Base-by-base conservation (phyloP, 148 eudicot genomes). In the Arctostaphylos glauca region DNA sequence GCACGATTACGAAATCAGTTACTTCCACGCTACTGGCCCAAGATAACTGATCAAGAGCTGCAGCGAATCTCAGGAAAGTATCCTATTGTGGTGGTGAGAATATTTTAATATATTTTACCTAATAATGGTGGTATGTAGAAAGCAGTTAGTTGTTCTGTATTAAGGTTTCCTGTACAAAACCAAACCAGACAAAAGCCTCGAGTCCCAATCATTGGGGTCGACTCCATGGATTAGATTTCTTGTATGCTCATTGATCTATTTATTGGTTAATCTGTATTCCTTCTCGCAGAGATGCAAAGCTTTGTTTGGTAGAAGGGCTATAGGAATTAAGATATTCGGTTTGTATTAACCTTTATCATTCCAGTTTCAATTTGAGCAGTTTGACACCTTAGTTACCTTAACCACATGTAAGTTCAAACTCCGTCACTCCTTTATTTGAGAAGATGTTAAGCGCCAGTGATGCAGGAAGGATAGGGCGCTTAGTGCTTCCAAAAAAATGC, bases 371-470 rank as follows among this genome's bases (percentile, higher is more conserved):
- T 31, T 58, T 50, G 50, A 83, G 53, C 82, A 72, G 59, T 62
- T 83, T 71, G 21, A 21, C 49, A 44, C 48, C 44, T 73, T 58
- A 75, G 80, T 15, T 14, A 85, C 94, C 93, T 92, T 94, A 84
- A 92, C 93, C 23, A 46, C 62, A 25, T 62, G 7, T 62, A 78
- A 92, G 95, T 87, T 84, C 93, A 74, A 87, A 87, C 4, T 84
- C 89, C 68, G 86, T 79, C 43, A 90, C 90, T 76, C 94, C 94
- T 70, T 84, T 94, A 80, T 94, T 94, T 80, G 95, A 94, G 86
- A 94, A 94, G 89, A 89, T 88, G 82, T 82, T 94, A 77, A 94
- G 91, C 86, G 94, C 90, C 83, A 94, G 95, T 86, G 98, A 94
- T 87, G 92, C 91, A 74, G 92, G 95, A 56, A 84, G 88, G 86